Evolutionary conservation across 2,329 filamentous ascomycete species (phyloP).

Genomic region (Beauveria bassiana): DNA sequence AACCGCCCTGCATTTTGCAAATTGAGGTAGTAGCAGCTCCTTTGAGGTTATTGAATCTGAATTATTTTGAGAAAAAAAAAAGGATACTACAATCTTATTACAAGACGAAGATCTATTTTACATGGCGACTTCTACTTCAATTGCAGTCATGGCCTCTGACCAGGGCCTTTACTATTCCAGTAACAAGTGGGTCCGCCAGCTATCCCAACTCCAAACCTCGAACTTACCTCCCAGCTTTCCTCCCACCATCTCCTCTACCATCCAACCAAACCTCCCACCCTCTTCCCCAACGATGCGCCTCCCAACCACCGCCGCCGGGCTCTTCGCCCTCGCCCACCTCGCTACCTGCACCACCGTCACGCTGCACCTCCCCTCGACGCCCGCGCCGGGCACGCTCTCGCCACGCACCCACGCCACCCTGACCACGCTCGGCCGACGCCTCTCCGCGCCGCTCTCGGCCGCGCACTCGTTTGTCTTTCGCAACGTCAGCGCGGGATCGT

Average conservation of each 20-base stretch:
- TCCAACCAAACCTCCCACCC: background rate
- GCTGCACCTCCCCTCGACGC: slow-evolving; percentile 39
- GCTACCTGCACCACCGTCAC: slow-evolving; percentile 28
- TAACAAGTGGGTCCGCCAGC: background rate
- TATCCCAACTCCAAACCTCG: background rate
- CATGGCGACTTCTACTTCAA: no score
- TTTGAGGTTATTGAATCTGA: no score
- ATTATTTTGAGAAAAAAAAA: no score
- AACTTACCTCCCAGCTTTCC: background rate
- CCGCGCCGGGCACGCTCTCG: slow-evolving; percentile 49
- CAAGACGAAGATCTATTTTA: no score
- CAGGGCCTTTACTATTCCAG: background rate
- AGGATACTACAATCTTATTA: no score
- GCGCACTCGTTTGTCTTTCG: slow-evolving; percentile 68
- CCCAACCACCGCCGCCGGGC: slow-evolving; percentile 20
- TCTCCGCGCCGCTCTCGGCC: slow-evolving; percentile 55
- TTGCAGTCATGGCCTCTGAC: no score
- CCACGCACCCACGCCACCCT: slow-evolving; percentile 60
- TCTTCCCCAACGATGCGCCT: background rate
- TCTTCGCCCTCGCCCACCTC: slow-evolving; percentile 28
- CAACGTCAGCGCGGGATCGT: slow-evolving; percentile 64
- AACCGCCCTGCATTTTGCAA: no score
- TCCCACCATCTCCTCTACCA: background rate
- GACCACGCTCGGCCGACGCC: slow-evolving; percentile 29
- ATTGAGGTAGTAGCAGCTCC: no score